Evolutionary conservation across 2,329 filamentous ascomycete species (phyloP).

Genomic region (Cladophialophora immunda): DNA sequence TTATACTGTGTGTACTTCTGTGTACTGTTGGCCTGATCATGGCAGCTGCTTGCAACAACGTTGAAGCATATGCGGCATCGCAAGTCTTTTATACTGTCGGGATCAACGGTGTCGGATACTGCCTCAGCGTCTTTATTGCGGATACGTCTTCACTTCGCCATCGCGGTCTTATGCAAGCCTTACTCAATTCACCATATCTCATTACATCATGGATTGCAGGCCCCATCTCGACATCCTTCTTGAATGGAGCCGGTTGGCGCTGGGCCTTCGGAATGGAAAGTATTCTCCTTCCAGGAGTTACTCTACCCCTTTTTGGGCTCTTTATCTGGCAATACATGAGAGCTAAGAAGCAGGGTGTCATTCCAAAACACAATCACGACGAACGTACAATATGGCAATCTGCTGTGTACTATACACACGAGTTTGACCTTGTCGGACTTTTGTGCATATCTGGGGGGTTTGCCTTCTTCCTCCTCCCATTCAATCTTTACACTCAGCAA

Average conservation of each 20-base stretch:
- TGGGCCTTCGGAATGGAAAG: conserved; percentile 70
- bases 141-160: conserved; percentile 70
- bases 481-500: conserved; percentile 60
- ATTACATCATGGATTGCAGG: conserved; percentile 67
- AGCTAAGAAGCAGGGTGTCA: conserved; percentile 62
- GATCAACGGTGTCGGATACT: conserved; percentile 62
- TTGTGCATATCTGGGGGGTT: conserved; percentile 67
- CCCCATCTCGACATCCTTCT: conserved; percentile 58
- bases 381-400: conserved; percentile 45
- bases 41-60: conserved; percentile 66
- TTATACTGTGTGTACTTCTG: conserved; percentile 55
- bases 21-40: conserved; percentile 61
- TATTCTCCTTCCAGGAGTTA: conserved; percentile 65
- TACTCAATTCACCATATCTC: conserved; percentile 65
- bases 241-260: conserved; percentile 61
- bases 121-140: conserved; percentile 66
- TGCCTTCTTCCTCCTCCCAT: conserved; percentile 70
- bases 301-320: conserved; percentile 61
- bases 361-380: conserved; percentile 39
- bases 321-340: conserved; percentile 64
- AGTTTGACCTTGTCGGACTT: conserved; percentile 68
- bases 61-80: conserved; percentile 68
- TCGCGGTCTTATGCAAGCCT: conserved; percentile 66
- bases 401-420: conserved; percentile 60
- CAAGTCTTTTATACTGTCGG: conserved; percentile 59